Base-by-base conservation (phyloP, 352 stramenopile genomes). In the Phytophthora fragariae region DNA sequence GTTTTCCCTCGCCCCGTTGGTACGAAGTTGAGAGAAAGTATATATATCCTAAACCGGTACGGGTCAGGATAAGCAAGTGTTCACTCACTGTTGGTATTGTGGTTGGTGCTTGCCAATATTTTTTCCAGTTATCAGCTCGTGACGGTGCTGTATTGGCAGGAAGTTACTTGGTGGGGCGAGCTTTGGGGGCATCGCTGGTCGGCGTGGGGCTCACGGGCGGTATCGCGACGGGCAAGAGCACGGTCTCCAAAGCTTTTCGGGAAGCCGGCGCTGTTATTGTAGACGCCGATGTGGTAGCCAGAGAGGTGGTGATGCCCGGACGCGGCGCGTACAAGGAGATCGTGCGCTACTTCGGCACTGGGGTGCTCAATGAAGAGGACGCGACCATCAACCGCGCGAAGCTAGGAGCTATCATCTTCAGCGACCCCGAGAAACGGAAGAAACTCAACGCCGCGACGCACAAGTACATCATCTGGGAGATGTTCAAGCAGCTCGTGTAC, bases 391-490 rank as follows among this genome's bases (percentile, higher is more conserved):
- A 97, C 75, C 88, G 91, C 58, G 79, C 87, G 21, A 96, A 95
- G 78, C 82, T 97, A 29, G 91, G 91, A 3, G 77, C 83, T 19
- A 90, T 96, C 72, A 92, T 97, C 70, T 97, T 97, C 66, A 91
- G 73, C 60, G 84, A 96, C 62, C 81, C 86, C 0, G 59, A 39
- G 57, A 88, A 94, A 72, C 84, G 90, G 57, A 89, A 91, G 65
- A 79, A 72, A 52, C 82, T 97, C n/a, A 94, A 96, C 61, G 73
- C 77, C 10, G 93, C 88, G 33, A 96, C 90, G 12, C 90, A 96
- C 65, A 92, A 91, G 71, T 94, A 90, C 67, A 97, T 97, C 57
- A 78, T 95, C 49, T 92, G 82, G 84, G 87, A 94, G 56, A 97
- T 97, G 89, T 92, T 95, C 64, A 92, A 91, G 67, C 86, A 95